phyloP scores from a whole-genome alignment of 2,329 filamentous ascomycete genomes.

The Paracorniculantispora psalliotae region DNA sequence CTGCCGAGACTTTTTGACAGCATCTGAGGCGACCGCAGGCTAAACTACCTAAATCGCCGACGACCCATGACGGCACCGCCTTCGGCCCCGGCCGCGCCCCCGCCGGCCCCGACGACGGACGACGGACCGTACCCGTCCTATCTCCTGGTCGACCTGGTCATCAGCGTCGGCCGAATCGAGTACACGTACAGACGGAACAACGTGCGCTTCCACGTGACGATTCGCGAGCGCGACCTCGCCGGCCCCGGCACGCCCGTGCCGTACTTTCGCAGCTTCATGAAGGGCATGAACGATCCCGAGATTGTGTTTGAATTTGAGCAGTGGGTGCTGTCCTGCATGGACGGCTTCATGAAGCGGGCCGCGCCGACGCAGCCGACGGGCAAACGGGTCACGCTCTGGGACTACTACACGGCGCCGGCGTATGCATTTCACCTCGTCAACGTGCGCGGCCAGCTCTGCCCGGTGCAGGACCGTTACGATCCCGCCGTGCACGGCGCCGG shows the following conservation, averaged over 20 bases:
- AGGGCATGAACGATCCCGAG: neutral
- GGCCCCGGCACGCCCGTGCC: neutral
- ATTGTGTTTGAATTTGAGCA: neutral
- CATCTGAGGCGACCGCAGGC: neutral
- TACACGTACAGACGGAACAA: neutral
- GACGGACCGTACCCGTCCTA: neutral
- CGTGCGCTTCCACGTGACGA: neutral
- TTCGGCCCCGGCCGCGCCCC: neutral
- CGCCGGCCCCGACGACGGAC: neutral
- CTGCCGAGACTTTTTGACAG: neutral
- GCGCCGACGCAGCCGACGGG: neutral
- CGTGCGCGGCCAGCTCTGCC: neutral
- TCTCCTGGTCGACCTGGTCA: neutral
- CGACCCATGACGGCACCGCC: neutral
- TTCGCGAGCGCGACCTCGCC: neutral
- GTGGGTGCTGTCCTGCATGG: neutral
- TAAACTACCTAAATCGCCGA: too few relatives aligned
- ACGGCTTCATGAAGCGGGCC: neutral
- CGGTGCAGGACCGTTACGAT: neutral
- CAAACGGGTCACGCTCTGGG: neutral
- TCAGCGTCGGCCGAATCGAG: neutral
- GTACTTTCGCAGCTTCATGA: neutral
- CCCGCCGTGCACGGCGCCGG: slow-evolving; percentile 44
- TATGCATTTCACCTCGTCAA: neutral
- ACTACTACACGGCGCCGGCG: neutral